A percentile compares a stretch with the other conserved stretches of the same genome.
Conservation (phyloP, 23 red algal genomes). For the Gracilaria vermiculophylla region DNA sequence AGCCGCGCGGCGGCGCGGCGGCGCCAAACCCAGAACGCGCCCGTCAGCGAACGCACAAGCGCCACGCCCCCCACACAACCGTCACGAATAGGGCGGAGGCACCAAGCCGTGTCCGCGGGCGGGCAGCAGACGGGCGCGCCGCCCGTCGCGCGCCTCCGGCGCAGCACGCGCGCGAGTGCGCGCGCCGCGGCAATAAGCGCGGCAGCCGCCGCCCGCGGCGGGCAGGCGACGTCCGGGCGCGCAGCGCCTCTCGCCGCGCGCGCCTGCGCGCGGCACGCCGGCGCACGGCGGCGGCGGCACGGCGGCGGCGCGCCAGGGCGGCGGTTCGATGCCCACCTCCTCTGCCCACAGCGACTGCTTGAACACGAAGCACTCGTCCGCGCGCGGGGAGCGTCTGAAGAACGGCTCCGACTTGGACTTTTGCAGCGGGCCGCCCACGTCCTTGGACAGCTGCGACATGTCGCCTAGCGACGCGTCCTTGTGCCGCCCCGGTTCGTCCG, state of each 20-base stretch:
- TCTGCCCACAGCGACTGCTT: slow-evolving; percentile 53
- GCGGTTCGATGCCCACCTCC: slow-evolving; percentile 69
- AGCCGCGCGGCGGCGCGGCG: too few species aligned
- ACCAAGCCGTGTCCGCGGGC: not conserved
- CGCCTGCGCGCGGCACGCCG: not conserved
- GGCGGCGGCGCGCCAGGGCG: slow-evolving; percentile 61
- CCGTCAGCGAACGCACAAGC: too few species aligned
- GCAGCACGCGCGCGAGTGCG: too few species aligned
- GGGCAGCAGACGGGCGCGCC: not conserved
- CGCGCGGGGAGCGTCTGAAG: not conserved
- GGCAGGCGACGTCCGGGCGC: not conserved
- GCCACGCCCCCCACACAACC: not conserved
- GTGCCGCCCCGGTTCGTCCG: not conserved
- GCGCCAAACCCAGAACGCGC: too few species aligned
- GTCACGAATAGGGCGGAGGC: not conserved
- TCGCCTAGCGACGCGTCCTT: not conserved
- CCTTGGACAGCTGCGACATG: not conserved
- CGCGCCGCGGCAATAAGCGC: too few species aligned
- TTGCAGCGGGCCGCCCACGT: slow-evolving; percentile 10
- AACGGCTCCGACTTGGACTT: slow-evolving; percentile 24
- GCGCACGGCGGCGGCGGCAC: not conserved
- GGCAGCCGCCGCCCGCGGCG: slow-evolving; percentile 7
- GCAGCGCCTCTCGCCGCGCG: not conserved
- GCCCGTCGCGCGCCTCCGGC: not conserved
- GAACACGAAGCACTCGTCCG: slow-evolving; percentile 37